Percentiles rank a stretch among this genome's conserved stretches.
phyloP scores from a whole-genome alignment of 306 rosid genomes.

The Inga oerstediana region DNA sequence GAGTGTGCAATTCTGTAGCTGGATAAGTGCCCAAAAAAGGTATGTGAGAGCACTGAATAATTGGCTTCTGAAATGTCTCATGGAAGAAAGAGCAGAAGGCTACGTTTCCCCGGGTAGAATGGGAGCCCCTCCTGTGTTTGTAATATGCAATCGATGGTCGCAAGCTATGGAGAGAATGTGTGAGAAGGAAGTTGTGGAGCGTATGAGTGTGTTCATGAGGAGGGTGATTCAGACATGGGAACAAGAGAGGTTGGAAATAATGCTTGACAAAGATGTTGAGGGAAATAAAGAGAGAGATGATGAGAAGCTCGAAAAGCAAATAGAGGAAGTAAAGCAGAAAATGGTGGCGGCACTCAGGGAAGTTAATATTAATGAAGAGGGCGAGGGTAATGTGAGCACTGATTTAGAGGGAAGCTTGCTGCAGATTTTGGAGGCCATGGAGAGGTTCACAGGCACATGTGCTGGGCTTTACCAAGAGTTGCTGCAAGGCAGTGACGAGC shows the following conservation, averaged over 20 bases:
- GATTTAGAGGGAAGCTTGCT: constrained; percentile 79
- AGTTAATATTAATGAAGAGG: constrained; percentile 24
- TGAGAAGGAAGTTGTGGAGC: constrained; percentile 82
- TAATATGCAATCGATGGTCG: constrained; percentile 91
- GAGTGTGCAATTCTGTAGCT: constrained; percentile 73
- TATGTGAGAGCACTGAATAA: constrained; percentile 82
- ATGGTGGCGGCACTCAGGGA: constrained; percentile 57
- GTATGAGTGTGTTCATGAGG: constrained; percentile 71
- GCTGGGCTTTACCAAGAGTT: constrained; percentile 74
- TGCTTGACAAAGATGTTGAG: constrained; percentile 67
- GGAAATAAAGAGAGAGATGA: constrained; percentile 71
- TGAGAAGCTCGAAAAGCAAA: constrained; percentile 69
- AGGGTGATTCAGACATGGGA: constrained; percentile 84
- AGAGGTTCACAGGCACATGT: constrained; percentile 71
- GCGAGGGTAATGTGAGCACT: constrained; percentile 70
- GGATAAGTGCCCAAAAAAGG: constrained; percentile 87
- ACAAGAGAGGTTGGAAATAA: constrained; percentile 67
- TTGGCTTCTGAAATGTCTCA: constrained; percentile 86
- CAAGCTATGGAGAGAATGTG: constrained; percentile 86
- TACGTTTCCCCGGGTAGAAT: constrained; percentile 83
- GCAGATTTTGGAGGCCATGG: constrained; percentile 91
- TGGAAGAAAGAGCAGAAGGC: constrained; percentile 84
- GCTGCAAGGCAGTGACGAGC: constrained; percentile 34
- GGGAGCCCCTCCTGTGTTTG: constrained; percentile 89
- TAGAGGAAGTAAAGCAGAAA: constrained; percentile 77